phyloP scores from a whole-genome alignment of 768 basidiomycete genomes.

The Russula compacta region DNA sequence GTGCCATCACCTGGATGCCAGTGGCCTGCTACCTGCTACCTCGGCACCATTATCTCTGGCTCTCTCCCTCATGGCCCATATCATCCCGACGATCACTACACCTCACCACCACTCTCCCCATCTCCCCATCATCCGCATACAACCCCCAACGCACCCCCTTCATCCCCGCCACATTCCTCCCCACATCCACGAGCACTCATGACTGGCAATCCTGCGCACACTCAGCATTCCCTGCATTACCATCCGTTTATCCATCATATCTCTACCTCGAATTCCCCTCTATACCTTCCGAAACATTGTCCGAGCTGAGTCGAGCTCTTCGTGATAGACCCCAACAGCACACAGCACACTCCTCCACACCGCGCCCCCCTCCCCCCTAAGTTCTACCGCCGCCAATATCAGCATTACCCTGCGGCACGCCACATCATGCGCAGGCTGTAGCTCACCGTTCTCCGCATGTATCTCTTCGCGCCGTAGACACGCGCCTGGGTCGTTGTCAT shows the following conservation, averaged over 20 bases:
- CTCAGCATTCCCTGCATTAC: neutral
- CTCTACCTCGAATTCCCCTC: slow-evolving; percentile 31
- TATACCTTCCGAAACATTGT: slow-evolving; percentile 24
- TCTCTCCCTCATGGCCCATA: neutral
- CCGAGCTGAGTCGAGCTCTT: slow-evolving; percentile 45
- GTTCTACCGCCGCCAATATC: neutral
- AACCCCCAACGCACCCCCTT: neutral
- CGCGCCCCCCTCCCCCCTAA: slow-evolving; percentile 36
- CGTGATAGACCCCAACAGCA: slow-evolving; percentile 69
- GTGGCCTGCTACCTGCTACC: no score
- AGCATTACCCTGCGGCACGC: slow-evolving; percentile 23
- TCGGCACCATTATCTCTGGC: no score
- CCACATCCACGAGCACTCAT: no score
- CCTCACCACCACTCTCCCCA: neutral
- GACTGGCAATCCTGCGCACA: neutral
- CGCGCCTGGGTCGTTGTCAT: slow-evolving; percentile 67
- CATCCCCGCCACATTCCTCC: neutral
- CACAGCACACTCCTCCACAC: slow-evolving; percentile 39
- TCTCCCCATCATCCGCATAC: neutral
- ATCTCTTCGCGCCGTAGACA: slow-evolving; percentile 53
- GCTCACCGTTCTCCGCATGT: slow-evolving; percentile 48
- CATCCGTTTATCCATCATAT: slow-evolving; percentile 24
- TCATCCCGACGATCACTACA: neutral
- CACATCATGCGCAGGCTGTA: slow-evolving; percentile 55
- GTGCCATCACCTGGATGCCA: no score